Evolutionary conservation across 2,329 filamentous ascomycete species (phyloP).

Genomic region (Volutella citrinella): DNA sequence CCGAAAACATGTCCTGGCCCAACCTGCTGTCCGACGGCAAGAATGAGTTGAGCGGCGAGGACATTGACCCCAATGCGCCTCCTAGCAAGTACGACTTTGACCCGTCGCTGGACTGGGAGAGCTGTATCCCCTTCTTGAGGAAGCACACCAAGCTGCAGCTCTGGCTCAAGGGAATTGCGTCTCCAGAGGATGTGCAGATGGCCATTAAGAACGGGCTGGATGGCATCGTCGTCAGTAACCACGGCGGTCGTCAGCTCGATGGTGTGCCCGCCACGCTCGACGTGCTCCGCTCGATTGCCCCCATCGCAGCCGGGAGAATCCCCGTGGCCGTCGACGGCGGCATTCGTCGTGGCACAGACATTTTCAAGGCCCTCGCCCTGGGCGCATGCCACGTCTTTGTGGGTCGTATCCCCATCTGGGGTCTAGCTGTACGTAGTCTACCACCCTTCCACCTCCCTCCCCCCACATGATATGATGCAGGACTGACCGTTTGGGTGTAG

Average conservation of each 20-base stretch:
- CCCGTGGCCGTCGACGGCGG: conserved; percentile 50
- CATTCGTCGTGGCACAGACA: conserved; percentile 28
- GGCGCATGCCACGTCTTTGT: conserved; percentile 23
- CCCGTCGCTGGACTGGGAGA: conserved; percentile 54
- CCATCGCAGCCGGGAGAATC: conserved; percentile 52
- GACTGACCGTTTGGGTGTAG: conserved; percentile 10
- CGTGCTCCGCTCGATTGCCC: conserved; percentile 59
- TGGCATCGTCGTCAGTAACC: conserved; percentile 26
- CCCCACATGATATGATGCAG: no score
- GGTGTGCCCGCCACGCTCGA: conserved; percentile 53
- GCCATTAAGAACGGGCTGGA: conserved; percentile 28
- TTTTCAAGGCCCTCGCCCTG: conserved; percentile 30
- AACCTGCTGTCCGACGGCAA: conserved; percentile 32
- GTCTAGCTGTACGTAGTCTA: conserved; percentile 23
- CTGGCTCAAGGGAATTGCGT: conserved; percentile 33
- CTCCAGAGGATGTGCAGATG: conserved; percentile 28
- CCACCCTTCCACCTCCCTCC: no score
- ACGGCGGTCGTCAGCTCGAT: conserved; percentile 27
- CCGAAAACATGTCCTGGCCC: conserved; percentile 40
- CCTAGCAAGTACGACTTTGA: conserved; percentile 16
- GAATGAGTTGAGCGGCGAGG: conserved; percentile 15
- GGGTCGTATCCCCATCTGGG: conserved; percentile 34
- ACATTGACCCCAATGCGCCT: conserved; percentile 3
- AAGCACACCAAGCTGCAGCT: conserved; percentile 39
- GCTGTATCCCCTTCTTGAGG: conserved; percentile 62